Conservation (phyloP, 352 stramenopile genomes). For the Thalassiosira mediterranea region DNA sequence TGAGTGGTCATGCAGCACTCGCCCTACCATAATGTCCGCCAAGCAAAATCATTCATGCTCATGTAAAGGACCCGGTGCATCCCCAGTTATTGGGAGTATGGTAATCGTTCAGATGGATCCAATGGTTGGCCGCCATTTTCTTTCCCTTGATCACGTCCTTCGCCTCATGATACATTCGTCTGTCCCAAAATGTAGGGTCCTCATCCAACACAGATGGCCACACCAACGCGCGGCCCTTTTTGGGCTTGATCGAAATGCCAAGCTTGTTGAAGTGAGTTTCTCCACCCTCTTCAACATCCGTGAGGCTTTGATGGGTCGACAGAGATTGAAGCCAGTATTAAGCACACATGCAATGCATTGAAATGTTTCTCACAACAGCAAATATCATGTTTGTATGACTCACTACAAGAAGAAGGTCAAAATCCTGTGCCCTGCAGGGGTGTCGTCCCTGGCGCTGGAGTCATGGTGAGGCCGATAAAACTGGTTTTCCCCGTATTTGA, state of each 20-base stretch:
- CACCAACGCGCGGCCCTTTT: conserved; percentile 77
- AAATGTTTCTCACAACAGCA: conserved; percentile 83
- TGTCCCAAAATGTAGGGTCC: conserved; percentile 70
- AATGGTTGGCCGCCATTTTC: conserved; percentile 78
- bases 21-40: no score
- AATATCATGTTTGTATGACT: conserved; percentile 71
- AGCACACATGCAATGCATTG: conserved; percentile 72
- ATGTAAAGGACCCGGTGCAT: conserved; percentile 81
- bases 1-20: no score
- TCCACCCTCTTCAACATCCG: conserved; percentile 84
- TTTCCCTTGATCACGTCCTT: conserved; percentile 75
- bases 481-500: conserved; percentile 78
- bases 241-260: conserved; percentile 73
- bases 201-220: conserved; percentile 84
- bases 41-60: conserved; percentile 1
- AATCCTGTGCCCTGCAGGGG: conserved; percentile 52
- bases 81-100: conserved; percentile 76
- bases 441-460: conserved; percentile 49
- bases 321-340: no score
- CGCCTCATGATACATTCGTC: conserved; percentile 81
- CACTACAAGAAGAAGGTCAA: conserved; percentile 86
- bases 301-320: conserved; percentile 83
- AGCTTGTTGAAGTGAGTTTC: conserved; percentile 73
- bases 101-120: conserved; percentile 51
- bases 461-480: conserved; percentile 81